Base-by-base conservation (phyloP, 208 protist species). In the Leishmania tarentolae region DNA sequence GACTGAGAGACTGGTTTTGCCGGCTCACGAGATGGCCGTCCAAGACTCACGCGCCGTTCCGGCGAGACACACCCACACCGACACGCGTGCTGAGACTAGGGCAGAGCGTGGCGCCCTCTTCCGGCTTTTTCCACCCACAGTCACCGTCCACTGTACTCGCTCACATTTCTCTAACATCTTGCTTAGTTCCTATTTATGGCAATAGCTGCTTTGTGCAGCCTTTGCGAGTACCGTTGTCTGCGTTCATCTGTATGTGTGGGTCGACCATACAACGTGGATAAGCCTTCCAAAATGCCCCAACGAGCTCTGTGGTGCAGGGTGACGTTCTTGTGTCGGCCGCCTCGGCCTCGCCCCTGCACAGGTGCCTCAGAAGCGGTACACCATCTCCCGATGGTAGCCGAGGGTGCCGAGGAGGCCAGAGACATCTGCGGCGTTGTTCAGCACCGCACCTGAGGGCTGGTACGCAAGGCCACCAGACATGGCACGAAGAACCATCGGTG, bases 351-450 rank as follows among this genome's bases (percentile, higher is more conserved):
- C 24, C 46, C 24, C 46, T n/a, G 52, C 69, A 21, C 11, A 73
- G 42, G 24, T 35, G 40, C 21, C 24, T 50, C 94, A 96, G 86
- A 96, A 96, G 82, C 93, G 93, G 86, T 96, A 96, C 52, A 96
- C 90, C 84, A 91, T 92, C 61, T 96, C 93, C 81, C 93, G 95
- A 63, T 85, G 88, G 87, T 94, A 96, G 47, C 93, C 93, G 37
- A 96, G 46, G 9, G 82, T 80, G 35, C 91, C 93, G 9, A 96
- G 87, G 75, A 87, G 93, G 63, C 93, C 93, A n/a, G 84, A 75
- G 3, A 96, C 91, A 85, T 96, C 93, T 0, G 90, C 87, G 42
- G 86, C 86, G 82, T 96, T 96, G 86, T 95, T 96, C 57, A 95
- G 80, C 57, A 94, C 87, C 42, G 90, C 83, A 56, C 90, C 90